phyloP scores from a whole-genome alignment of 1,139 yeast genomes.

The Hansenula sp. region DNA sequence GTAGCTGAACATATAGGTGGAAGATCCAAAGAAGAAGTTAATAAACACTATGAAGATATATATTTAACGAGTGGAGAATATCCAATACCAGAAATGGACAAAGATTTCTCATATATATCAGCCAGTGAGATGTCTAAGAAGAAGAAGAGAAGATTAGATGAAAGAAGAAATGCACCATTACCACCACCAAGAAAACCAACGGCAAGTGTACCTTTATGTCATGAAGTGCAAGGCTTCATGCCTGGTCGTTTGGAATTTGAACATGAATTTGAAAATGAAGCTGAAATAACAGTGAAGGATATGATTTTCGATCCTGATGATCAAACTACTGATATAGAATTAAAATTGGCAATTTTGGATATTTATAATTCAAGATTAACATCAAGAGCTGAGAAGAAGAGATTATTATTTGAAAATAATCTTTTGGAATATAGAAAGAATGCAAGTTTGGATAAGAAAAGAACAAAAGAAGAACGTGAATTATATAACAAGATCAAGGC shows the following conservation, averaged over 20 bases:
- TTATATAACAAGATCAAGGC: conserved; percentile 71
- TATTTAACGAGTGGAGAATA: conserved; percentile 68
- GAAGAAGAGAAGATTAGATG: conserved; percentile 70
- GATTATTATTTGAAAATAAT: conserved; percentile 70
- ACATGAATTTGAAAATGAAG: conserved; percentile 94
- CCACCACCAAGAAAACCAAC: conserved; percentile 85
- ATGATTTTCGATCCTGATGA: conserved; percentile 95
- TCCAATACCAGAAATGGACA: conserved; percentile 79
- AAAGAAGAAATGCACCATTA: conserved; percentile 58
- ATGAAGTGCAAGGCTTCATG: conserved; percentile 97
- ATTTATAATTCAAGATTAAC: conserved; percentile 88
- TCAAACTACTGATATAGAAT: conserved; percentile 78
- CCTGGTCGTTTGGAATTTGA: conserved; percentile 98
- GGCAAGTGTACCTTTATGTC: conserved; percentile 93
- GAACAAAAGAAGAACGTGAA: conserved; percentile 88
- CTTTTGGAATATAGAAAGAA: conserved; percentile 76
- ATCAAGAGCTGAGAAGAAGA: conserved; percentile 87
- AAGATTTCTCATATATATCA: conserved; percentile 53
- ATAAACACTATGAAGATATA: conserved; percentile 67
- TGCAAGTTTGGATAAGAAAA: conserved; percentile 57
- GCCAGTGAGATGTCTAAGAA: conserved; percentile 67
- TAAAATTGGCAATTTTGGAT: conserved; percentile 81
- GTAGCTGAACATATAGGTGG: conserved; percentile 94
- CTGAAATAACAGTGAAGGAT: conserved; percentile 90
- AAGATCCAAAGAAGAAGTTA: conserved; percentile 87